Base-by-base conservation (phyloP, 805 yeast species). In the Candida gorgasii region DNA sequence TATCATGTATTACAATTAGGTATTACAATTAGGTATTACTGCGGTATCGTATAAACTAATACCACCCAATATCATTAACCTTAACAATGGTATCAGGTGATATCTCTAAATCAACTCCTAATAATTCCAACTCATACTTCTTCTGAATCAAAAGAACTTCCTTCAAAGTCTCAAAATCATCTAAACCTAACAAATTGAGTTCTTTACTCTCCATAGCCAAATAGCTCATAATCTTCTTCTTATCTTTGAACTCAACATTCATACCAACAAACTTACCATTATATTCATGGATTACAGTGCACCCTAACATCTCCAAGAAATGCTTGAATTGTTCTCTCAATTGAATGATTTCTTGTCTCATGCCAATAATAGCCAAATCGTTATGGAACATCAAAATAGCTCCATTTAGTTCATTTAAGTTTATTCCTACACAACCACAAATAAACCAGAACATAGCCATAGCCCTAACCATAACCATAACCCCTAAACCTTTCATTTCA, bases 221-320 rank as follows among this genome's bases (percentile, higher is more conserved):
- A 24, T 36, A 18, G 20, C 14, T 16, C 13, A 17, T 8, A 11
- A 35, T 23, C 20, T 35, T 35, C 28, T n/a, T 18, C 16, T 9
- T 12, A 28, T 37, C 26, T 24, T 17, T 28, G 29, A 48, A 40
- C 17, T 37, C 30, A 12, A 45, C 39, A 3, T 43, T 28, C 14
- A 48, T 40, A 2, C 51, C 51, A 11, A 35, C 33, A 39, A 47
- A 29, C 8, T 43, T 17, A 4, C 30, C 26, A 33, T 40, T 39
- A 31, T 40, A 48, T 9, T 48, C 49, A 13, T 26, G 28, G 12
- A 12, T 13, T 9, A 26, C 13, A 5, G 8, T 12, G 12, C 28
- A 26, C n/a, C 28, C 28, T 12, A 26, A 8, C 28, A 26, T 26
- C n/a, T 26, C n/a, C 12, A 26, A 26, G 28, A 26, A 26, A 26